Evolutionary conservation across 768 basidiomycete species (phyloP), one percentile per base, ranked within the genome.

Genomic region (Leucogyrophana mollusca): DNA sequence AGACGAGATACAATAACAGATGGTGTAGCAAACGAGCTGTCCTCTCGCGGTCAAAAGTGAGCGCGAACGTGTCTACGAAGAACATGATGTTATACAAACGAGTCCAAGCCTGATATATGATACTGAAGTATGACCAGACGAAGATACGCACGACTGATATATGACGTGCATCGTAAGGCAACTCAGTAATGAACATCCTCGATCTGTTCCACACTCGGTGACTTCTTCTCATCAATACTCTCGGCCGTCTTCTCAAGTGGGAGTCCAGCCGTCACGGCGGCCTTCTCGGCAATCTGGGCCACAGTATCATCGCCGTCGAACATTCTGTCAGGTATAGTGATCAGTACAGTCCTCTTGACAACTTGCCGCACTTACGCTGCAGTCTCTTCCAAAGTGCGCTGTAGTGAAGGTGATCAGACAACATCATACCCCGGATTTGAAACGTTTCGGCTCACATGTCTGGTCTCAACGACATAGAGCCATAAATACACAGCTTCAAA

Each of bases 401-500:
- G 43, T 10, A 10, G 13, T 16, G 18, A 35, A 22, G 10, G 7
- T 20, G 33, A 37, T 22, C 6, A 30, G 6, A 30, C 27, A 7
- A 7, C 27, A 27, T 58, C 16, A 17, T 8, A 11, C 9, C 7
- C 10, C 8, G 20, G 4, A 21, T 16, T 14, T 17, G 32, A 16
- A 37, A 16, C n/a, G n/a, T 37, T 9, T 33, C 9, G n/a, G 20
- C 35, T 37, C 30, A 60, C 58, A 49, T 59, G 56, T 54, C 61
- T 61, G 34, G 65, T 68, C 60, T 69, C 68, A 30, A 69, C 45
- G 43, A 66, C 49, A 47, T 52, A 71, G 17, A 63, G 37, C 43
- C 47, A 69, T 46, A 63, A 57, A 58, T 66, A 72, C 21, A 57
- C 57, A 21, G 65, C 46, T 56, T 72, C 68, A 55, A 72, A 70